These are phyloP conservation scores for Boletus holoroseus DNA, from an alignment of 1,284 basidiomycete species.

Conservation along the genomic window DNA sequence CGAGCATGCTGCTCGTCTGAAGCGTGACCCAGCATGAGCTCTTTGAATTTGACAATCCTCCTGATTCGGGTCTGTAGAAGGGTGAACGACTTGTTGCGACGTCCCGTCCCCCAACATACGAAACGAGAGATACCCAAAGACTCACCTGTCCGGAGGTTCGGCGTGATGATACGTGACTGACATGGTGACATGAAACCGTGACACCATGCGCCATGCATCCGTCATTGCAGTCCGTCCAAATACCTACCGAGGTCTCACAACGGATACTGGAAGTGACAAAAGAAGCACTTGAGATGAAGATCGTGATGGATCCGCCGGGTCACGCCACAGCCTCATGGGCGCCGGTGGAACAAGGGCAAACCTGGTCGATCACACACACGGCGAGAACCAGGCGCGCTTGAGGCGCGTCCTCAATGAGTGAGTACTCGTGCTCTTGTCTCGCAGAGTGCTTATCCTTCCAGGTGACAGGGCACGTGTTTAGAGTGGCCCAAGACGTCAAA, in stretches of 20 bases:
- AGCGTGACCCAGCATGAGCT: background rate
- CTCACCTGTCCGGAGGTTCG: background rate
- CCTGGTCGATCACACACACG: background rate
- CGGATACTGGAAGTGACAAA: background rate
- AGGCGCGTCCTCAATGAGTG: background rate
- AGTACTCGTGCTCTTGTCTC: background rate
- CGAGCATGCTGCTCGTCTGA: background rate
- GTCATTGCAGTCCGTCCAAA: background rate
- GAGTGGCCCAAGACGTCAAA: conserved; percentile 3
- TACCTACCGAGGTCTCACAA: background rate
- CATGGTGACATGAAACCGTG: background rate
- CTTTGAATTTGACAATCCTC: background rate
- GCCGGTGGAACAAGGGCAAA: conserved; percentile 9
- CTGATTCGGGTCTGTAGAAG: background rate
- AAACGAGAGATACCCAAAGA: background rate
- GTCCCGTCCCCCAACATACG: background rate
- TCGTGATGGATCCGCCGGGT: conserved; percentile 8
- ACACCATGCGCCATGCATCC: too few species aligned
- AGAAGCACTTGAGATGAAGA: background rate
- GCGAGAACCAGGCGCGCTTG: background rate
- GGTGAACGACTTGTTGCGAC: background rate
- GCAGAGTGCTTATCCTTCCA: background rate
- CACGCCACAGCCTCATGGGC: background rate
- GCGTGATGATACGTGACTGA: background rate
- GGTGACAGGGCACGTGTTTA: conserved; percentile 2